phyloP scores from a whole-genome alignment of 768 basidiomycete species.

The Jaapia argillacea region DNA sequence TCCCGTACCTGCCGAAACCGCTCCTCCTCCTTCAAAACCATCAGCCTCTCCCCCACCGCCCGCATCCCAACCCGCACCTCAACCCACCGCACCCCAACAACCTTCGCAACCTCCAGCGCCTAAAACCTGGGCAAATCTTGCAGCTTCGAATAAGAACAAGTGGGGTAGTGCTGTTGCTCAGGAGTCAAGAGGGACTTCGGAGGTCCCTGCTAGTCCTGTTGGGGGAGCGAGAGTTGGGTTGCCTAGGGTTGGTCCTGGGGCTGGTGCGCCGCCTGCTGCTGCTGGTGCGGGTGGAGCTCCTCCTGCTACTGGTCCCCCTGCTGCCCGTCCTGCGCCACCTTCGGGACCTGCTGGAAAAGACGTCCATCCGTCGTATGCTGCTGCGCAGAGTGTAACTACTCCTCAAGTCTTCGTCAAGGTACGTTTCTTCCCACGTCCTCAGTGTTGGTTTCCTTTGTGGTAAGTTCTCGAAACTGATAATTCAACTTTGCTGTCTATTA shows the following conservation, averaged over 20 bases:
- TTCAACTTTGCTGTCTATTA: too few relatives aligned
- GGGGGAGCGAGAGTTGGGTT: slow-evolving; percentile 1
- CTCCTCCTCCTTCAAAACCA: slow-evolving; percentile 17
- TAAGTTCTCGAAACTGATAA: slow-evolving; percentile 1
- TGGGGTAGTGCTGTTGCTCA: slow-evolving; percentile 81
- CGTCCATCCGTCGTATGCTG: slow-evolving; percentile 36
- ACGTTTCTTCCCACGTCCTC: slow-evolving; percentile 16
- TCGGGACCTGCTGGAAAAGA: slow-evolving; percentile 27
- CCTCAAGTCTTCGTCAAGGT: slow-evolving; percentile 93
- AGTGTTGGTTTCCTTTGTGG: too few relatives aligned
- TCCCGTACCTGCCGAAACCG: slow-evolving; percentile 10
- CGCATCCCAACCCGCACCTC: slow-evolving; percentile 17
- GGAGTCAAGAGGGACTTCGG: slow-evolving; percentile 68
- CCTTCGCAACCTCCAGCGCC: slow-evolving; percentile 40
- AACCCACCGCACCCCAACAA: slow-evolving; percentile 25
- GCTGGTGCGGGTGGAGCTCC: slow-evolving; percentile 2
- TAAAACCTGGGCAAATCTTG: slow-evolving; percentile 89
- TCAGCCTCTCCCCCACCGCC: slow-evolving; percentile 20
- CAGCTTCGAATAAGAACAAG: slow-evolving; percentile 71
- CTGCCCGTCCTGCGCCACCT: slow-evolving; percentile 24
- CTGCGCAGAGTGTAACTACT: slow-evolving; percentile 55
- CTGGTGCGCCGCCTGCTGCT: neutral
- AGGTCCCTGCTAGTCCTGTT: slow-evolving; percentile 31
- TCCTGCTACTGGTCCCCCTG: slow-evolving; percentile 32
- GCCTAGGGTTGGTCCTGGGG: too few relatives aligned